These are phyloP conservation scores for Cerrena zonata DNA, from an alignment of 1,284 basidiomycete genomes.

Conservation along the genomic window DNA sequence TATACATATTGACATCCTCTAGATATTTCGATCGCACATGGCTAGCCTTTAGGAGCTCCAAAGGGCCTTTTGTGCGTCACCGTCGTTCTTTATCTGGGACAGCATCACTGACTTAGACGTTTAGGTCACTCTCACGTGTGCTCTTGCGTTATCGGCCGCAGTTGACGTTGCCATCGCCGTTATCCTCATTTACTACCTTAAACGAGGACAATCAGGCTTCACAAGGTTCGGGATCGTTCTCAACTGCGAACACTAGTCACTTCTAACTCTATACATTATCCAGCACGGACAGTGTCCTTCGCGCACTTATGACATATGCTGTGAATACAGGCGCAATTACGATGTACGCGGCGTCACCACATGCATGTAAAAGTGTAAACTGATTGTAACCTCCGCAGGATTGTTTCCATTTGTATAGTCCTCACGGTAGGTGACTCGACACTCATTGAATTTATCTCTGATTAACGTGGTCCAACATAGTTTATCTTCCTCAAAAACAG, in stretches of 20 bases:
- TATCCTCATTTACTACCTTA: constrained; percentile 5
- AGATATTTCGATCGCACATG: constrained; percentile 1
- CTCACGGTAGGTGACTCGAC: not conserved
- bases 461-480: not conserved
- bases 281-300: constrained; percentile 4
- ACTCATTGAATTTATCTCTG: not conserved
- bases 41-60: not conserved
- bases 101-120: not conserved
- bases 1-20: not conserved
- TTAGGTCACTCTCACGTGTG: not conserved
- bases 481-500: constrained; percentile 4
- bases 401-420: not conserved
- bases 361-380: not conserved
- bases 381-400: not conserved
- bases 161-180: constrained; percentile 5
- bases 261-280: not conserved
- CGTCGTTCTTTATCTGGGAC: not conserved
- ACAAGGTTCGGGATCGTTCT: not conserved
- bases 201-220: not conserved
- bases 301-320: constrained; percentile 1
- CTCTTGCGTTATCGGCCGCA: not conserved
- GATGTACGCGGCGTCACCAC: not conserved
- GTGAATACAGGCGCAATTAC: constrained; percentile 6
- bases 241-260: no score
- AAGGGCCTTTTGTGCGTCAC: not conserved